Evolutionary conservation across 345 rosid species (phyloP), one percentile per base, ranked within the genome.

Genomic region (Eucalyptus grandis): DNA sequence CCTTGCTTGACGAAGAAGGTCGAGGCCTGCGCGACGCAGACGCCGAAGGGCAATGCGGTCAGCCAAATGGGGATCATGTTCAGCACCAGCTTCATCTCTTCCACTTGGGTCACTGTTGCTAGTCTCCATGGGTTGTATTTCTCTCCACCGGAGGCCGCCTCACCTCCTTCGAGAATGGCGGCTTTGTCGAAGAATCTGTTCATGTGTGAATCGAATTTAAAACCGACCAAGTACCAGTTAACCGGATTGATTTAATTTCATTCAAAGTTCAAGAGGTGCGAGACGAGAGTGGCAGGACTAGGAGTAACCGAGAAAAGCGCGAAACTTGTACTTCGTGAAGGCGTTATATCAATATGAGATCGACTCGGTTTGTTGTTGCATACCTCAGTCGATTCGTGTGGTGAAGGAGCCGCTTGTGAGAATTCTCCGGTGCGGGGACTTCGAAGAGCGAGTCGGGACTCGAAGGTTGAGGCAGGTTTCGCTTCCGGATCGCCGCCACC

Each of bases 321-420:
- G 27, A 22, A 6, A 37, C 43, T 21, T 19, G 47, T 37, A 37
- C 83, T 37, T 40, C 21, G 47, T 15, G 4, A 11, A 77, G 47
- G 83, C 47, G 6, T 21, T 40, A 5, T 40, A 21, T 10, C 83
- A 7, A 40, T 40, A 77, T 6, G 5, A 77, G 47, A 40, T 77
- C 9, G 15, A 37, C 47, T 40, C 30, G 15, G 85, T 40, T 40
- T 21, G 11, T 0, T 37, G 30, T 77, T 21, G 85, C 47, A 77
- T 88, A 93, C 95, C 92, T 91, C 15, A 94, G 93, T 72, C 89
- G 88, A 51, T 83, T 50, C 44, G 96, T 94, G 62, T 93, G 94
- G 77, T 87, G 72, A 44, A 93, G 88, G 50, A 92, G 91, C 83
- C 93, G 93, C 72, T 90, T 92, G 69, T 46, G 89, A 87, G 86